Base-by-base conservation (phyloP, 345 rosid species). In the Durio zibethinus region DNA sequence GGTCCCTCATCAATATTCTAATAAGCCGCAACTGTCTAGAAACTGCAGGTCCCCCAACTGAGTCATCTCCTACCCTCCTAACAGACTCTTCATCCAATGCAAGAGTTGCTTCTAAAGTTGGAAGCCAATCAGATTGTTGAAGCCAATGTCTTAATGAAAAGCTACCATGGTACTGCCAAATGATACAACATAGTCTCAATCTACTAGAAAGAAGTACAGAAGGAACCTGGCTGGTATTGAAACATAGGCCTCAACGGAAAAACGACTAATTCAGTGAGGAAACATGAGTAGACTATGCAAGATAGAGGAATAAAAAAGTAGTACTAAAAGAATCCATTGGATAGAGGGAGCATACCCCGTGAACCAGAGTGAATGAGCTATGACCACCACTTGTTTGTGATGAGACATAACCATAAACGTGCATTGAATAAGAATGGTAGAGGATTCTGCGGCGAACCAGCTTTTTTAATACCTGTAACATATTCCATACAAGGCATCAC, bases 81-180 rank as follows among this genome's bases (percentile, higher is more conserved):
- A 86, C 92, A 1, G 92, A 92, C 79, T 92, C 99, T 82, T 95
- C 98, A 88, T 95, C 99, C 87, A 95, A 77, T 43, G 91, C 97
- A 78, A 93, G 93, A 52, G 99, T 92, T 80, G 97, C 93, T 86
- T 95, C 99, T 82, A 95, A 83, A 4, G 96, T 92, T 31, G 99
- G 98, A 83, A 95, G 93, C 99, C 99, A 95, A 77, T 95, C 92
- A 10, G 97, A 85, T 77, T 90, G 99, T 78, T 87, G 98, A 84
- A 95, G 97, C 98, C 97, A 95, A 72, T 95, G 99, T 79, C 96
- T 85, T 82, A 93, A 85, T 7, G 99, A 95, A 80, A 89, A 95
- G 84, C 99, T 92, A 66, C 97, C 99, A 85, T 95, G 94, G 83
- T 90, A 90, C 99, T 95, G 83, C 74, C 78, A 80, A 82, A 60